Base-by-base conservation (phyloP, 257 asterid species). In the Plantago ovata region DNA sequence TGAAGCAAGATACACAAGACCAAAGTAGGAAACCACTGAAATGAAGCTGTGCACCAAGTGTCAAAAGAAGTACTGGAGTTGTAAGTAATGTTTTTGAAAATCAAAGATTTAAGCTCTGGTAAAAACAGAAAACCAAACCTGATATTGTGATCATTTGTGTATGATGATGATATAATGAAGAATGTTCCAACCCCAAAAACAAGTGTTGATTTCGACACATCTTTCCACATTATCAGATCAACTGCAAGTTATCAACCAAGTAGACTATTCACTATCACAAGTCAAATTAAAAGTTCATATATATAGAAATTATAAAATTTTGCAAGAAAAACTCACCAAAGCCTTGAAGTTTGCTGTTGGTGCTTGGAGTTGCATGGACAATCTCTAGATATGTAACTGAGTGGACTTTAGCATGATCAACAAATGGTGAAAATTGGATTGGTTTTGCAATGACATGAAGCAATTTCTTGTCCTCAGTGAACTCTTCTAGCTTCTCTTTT, bases 151-250 rank as follows among this genome's bases (percentile, higher is more conserved):
- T 81, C 95, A 66, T 67, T 66, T 19, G 94, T 79, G 79, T 72
- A 86, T 42, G 97, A 84, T 54, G 97, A 85, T 36, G 95, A 88
- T 50, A 92, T 62, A 1, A 88, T 84, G 24, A 77, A 68, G 73
- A 92, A 92, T 12, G 94, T 80, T 33, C 95, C 95, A 64, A 82
- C 55, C 53, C 98, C 98, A 82, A 85, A 92, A 2, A 84, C 68
- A 52, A 92, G 82, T 62, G 98, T 82, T 68, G 97, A 75, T 76
- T 77, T 88, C 69, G 97, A 79, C 63, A 58, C 79, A 64, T 92
- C 94, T 61, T 75, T 89, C 98, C 98, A 92, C 98, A 89, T 92
- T 12, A 92, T 63, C 20, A 84, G 53, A 45, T 89, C 91, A 77
- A 78, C 97, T 92, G 77, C 62, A 51, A 39, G 53, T 22, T 61